Evolutionary conservation across 345 rosid genomes (phyloP), one percentile per base, ranked within the genome.

Genomic region (Viola odorata): DNA sequence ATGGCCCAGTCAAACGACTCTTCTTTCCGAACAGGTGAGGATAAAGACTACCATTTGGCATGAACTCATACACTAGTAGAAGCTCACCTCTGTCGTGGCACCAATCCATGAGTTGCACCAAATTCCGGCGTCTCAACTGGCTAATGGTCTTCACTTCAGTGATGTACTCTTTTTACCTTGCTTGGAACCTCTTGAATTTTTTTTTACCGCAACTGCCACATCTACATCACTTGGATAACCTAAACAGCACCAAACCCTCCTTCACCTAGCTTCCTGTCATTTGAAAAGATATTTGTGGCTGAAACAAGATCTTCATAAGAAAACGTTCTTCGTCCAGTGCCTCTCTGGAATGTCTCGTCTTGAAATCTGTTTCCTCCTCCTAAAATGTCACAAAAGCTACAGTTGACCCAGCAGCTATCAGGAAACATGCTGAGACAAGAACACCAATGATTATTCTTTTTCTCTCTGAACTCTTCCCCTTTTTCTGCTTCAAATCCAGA

Each of bases 1-100:
- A 52, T 55, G n/a, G 62, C 42, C 91, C 94, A 86, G 12, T 65
- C 1, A 2, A 89, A 80, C 53, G 63, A 4, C 6, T 16, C 41
- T 55, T 54, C 11, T 64, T 81, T 12, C 80, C 79, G 5, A 81
- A 89, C 2, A 86, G 74, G 52, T 86, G 94, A 0, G 64, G 42
- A 38, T 86, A 83, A 0, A 84, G 84, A 66, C 85, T 86, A 5
- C 91, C 80, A 40, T 89, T 82, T 6, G 83, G 82, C 94, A 89
- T 81, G 77, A 82, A 80, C 74, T 89, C 94, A 3, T 84, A 86
- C 0, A 83, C 78, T 15, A 89, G 80, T 12, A 86, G 60, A 66
- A 86, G 79, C 66, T 86, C 85, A 6, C 68, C 69, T 63, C 52
- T 72, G 5, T 83, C 89, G 42, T 85, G 87, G 53, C 96, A 82